Conservation (phyloP, 1,139 yeast genomes). For the Kurtzmaniella quercitrusa region DNA sequence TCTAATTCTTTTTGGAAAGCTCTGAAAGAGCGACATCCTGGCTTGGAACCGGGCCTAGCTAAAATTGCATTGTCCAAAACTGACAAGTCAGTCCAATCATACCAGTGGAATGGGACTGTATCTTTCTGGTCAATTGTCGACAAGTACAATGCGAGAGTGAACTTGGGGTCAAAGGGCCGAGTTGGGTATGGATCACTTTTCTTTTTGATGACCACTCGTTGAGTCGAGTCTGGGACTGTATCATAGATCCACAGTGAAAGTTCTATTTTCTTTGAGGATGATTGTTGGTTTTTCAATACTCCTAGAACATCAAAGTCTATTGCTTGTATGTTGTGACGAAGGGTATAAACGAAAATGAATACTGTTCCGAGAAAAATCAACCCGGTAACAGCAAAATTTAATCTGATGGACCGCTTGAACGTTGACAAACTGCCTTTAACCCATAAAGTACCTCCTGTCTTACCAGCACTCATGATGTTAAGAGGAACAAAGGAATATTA, state of each 20-base stretch:
- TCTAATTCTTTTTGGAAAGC: background rate
- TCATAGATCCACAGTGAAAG: background rate
- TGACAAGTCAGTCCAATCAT: slow-evolving; percentile 39
- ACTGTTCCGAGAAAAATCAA: background rate
- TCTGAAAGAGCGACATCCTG: slow-evolving; percentile 13
- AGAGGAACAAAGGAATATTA: too few relatives aligned
- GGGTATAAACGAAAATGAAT: background rate
- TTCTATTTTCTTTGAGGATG: background rate
- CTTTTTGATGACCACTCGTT: slow-evolving; percentile 1
- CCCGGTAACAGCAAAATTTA: background rate
- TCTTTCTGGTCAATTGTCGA: slow-evolving; percentile 16
- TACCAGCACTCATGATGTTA: background rate
- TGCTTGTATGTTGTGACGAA: background rate
- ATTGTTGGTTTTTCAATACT: background rate
- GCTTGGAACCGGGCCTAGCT: slow-evolving; percentile 10
- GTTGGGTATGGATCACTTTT: slow-evolving; percentile 2
- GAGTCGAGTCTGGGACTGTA: background rate
- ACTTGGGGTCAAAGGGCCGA: slow-evolving; percentile 19
- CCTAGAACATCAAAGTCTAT: background rate
- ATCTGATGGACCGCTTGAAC: background rate
- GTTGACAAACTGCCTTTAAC: background rate
- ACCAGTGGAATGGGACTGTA: slow-evolving; percentile 13
- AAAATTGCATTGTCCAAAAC: slow-evolving; percentile 24
- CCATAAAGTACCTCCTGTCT: background rate
- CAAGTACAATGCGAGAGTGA: slow-evolving; percentile 21